Evolutionary conservation across 78 protist genomes (phyloP).

Genomic region (Dictyostelium firmibasis): DNA sequence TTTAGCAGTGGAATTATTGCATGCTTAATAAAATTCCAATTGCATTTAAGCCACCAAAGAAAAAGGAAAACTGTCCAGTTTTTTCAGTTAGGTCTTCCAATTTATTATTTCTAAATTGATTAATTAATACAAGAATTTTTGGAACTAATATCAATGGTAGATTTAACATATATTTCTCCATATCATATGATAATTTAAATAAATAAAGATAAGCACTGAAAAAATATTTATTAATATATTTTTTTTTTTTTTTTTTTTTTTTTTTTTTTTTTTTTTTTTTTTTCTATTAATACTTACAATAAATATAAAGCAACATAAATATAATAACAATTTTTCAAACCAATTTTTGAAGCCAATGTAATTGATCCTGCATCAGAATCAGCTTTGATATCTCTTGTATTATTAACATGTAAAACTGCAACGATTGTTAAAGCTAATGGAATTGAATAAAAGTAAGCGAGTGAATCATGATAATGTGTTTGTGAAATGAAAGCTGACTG

Average conservation of each 20-base stretch:
- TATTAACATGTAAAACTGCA: conserved; percentile 69
- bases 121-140: not conserved
- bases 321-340: conserved; percentile 18
- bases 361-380: conserved; percentile 19
- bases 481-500: conserved; percentile 34
- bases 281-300: conserved; percentile 2
- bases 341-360: conserved; percentile 52
- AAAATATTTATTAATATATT: not conserved
- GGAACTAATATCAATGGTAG: conserved; percentile 48
- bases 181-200: not conserved
- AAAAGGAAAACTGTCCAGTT: conserved; percentile 44
- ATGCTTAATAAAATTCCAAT: conserved; percentile 16
- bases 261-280: not conserved
- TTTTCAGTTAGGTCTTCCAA: not conserved
- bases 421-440: conserved; percentile 59
- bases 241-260: not conserved
- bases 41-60: conserved; percentile 48
- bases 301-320: conserved; percentile 14
- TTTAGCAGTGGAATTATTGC: not conserved
- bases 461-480: not conserved
- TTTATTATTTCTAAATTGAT: not conserved
- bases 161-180: not conserved
- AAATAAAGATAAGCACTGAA: conserved; percentile 27
- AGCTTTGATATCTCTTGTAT: conserved; percentile 61
- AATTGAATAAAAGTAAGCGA: conserved; percentile 26